Base-by-base conservation (phyloP, 1,284 basidiomycete species). In the Leccinum glutinopallens region DNA sequence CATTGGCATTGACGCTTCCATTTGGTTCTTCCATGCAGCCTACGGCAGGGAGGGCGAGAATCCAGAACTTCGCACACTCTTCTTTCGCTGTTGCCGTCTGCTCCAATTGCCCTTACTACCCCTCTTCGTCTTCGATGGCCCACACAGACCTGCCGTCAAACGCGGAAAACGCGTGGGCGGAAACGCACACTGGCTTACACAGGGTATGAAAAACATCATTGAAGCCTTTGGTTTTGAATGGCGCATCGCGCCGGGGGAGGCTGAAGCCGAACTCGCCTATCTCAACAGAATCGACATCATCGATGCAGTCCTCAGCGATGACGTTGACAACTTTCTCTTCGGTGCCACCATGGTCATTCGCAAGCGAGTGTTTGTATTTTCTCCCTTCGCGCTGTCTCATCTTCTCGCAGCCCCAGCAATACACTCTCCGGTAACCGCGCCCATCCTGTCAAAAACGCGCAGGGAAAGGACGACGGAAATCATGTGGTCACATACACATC, bases 81-180 rank as follows among this genome's bases (percentile, higher is more conserved):
- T 92, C 78, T 92, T 91, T 71, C 85, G 87, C 53, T 90, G 88
- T 73, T 85, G 87, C 35, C 86, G 86, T 12, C 84, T 98, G 2
- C 85, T 94, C 71, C 84, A 84, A 61, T 84, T 88, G 13, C 94
- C 95, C 0, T 86, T 97, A 66, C 83, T 95, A 22, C 93, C 94
- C 0, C 80, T 98, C 2, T 97, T 98, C 76, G 93, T 98, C 1
- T 98, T 98, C 72, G 96, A 99, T 77, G 97, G 97, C 0, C 91
- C 93, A 0, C 84, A 88, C 60, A 84, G 95, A 59, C 97, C 97
- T 0, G 80, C 83, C 3, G 78, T 90, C 70, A 99, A 99, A 79
- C 83, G 96, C 33, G 90, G 90, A 9, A 92, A 91, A 77, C 80
- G 83, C 58, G 86, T 92, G 58, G 84, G 81, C 56, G 84, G 81